Percentiles rank a stretch among this genome's conserved stretches.
phyloP scores from a whole-genome alignment of 345 rosid species.

The Toxicodendron radicans region DNA sequence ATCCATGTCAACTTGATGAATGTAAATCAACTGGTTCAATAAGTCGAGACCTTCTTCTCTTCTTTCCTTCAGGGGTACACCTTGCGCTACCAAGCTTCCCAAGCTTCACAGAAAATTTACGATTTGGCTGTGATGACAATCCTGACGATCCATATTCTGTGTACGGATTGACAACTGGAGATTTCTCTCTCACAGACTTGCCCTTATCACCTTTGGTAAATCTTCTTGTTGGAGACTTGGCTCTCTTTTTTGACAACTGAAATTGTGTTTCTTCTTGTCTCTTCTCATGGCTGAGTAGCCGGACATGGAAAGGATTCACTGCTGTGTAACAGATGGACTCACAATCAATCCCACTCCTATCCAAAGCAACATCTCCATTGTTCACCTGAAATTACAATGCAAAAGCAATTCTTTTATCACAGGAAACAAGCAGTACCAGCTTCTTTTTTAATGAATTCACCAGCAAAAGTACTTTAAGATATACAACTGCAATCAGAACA shows the following conservation, averaged over 20 bases:
- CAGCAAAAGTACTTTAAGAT: slow-evolving; percentile 6
- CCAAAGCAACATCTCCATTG: slow-evolving; percentile 78
- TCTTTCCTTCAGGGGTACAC: slow-evolving; percentile 73
- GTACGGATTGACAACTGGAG: slow-evolving; percentile 16
- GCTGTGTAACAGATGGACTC: slow-evolving; percentile 68
- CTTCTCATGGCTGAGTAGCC: slow-evolving; percentile 42
- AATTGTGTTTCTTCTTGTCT: slow-evolving; percentile 26
- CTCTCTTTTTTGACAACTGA: slow-evolving; percentile 50
- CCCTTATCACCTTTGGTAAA: slow-evolving; percentile 15
- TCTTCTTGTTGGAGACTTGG: slow-evolving; percentile 49
- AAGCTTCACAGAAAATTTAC: slow-evolving; percentile 47
- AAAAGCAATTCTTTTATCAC: neutral
- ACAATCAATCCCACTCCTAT: slow-evolving; percentile 38
- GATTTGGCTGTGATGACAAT: slow-evolving; percentile 30
- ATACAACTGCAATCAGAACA: neutral
- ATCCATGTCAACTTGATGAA: slow-evolving; percentile 31
- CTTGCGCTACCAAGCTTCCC: slow-evolving; percentile 40
- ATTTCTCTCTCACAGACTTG: slow-evolving; percentile 22
- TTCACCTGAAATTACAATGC: slow-evolving; percentile 62
- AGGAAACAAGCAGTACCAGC: neutral
- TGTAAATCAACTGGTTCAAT: slow-evolving; percentile 42
- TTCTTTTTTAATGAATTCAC: neutral
- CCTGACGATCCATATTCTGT: slow-evolving; percentile 29
- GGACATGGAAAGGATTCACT: slow-evolving; percentile 65
- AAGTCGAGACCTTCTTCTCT: slow-evolving; percentile 57